phyloP scores from a whole-genome alignment of 106 monocot species.

The Triglochin maritima region DNA sequence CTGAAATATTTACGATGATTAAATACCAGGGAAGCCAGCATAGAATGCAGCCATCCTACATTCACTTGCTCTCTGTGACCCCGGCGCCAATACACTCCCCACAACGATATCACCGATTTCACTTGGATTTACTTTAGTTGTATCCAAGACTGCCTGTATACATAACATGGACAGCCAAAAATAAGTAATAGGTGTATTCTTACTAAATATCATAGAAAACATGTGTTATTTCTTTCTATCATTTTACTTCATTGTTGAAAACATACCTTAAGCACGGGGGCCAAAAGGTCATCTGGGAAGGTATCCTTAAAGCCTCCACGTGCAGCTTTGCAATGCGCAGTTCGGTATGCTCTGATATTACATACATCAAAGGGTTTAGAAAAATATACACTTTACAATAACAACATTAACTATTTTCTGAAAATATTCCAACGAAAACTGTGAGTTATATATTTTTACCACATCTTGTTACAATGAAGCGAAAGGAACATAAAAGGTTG shows the following conservation, averaged over 20 bases:
- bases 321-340: slow-evolving; percentile 74
- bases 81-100: slow-evolving; percentile 80
- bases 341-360: slow-evolving; percentile 54
- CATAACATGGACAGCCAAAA: background rate
- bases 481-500: background rate
- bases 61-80: slow-evolving; percentile 75
- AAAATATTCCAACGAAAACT: background rate
- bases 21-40: slow-evolving; percentile 85
- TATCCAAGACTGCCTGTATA: slow-evolving; percentile 55
- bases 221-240: too few species aligned
- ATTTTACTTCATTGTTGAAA: background rate
- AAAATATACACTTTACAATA: background rate
- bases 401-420: background rate
- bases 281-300: slow-evolving; percentile 63
- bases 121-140: slow-evolving; percentile 61
- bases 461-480: background rate
- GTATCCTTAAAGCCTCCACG: slow-evolving; percentile 81
- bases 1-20: too few species aligned
- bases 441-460: too few species aligned
- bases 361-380: background rate
- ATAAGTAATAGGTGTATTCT: background rate
- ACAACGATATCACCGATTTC: slow-evolving; percentile 93
- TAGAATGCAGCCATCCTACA: slow-evolving; percentile 85
- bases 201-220: too few species aligned
- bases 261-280: slow-evolving; percentile 70